Percentiles rank a stretch among this genome's conserved stretches.
Evolutionary conservation across 2,329 filamentous ascomycete species (phyloP).

Genomic region (Aureobasidium sp.): DNA sequence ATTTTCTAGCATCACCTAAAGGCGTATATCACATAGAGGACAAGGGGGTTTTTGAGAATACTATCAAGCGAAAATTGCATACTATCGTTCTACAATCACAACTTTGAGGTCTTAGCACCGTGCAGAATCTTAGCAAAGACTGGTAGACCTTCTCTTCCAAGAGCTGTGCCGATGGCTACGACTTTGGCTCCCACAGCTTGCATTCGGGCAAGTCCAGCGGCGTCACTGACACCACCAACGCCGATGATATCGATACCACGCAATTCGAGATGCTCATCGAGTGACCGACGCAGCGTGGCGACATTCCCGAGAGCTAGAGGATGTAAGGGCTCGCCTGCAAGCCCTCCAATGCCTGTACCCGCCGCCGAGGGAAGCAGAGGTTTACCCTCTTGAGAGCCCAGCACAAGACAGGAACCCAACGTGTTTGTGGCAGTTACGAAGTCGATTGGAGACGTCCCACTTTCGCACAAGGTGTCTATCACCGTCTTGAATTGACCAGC

Average conservation of each 20-base stretch:
- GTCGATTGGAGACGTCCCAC: conserved; percentile 37
- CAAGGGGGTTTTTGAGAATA: background rate
- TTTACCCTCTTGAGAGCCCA: conserved; percentile 25
- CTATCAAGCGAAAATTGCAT: background rate
- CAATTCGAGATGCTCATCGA: conserved; percentile 45
- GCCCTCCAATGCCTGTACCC: conserved; percentile 54
- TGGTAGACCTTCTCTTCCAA: conserved; percentile 53
- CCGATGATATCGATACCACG: conserved; percentile 57
- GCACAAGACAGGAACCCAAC: conserved; percentile 58
- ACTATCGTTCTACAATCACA: background rate
- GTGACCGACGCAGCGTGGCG: conserved; percentile 50
- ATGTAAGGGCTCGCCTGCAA: conserved; percentile 65
- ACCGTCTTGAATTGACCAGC: conserved; percentile 54
- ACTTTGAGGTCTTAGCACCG: background rate
- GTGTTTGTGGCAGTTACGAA: conserved; percentile 73
- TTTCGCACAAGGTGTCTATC: conserved; percentile 40
- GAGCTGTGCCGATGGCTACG: conserved; percentile 61
- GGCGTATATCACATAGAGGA: no score
- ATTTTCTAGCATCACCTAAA: background rate
- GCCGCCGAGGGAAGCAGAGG: conserved; percentile 44
- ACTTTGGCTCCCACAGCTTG: conserved; percentile 54
- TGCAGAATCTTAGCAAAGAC: conserved; percentile 53
- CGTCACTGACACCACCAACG: conserved; percentile 62
- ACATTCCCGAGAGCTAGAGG: conserved; percentile 70
- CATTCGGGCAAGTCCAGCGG: conserved; percentile 57